These are phyloP conservation scores for Plectranthus barbatus DNA, from an alignment of 257 asterid genomes.

Conservation along the genomic window DNA sequence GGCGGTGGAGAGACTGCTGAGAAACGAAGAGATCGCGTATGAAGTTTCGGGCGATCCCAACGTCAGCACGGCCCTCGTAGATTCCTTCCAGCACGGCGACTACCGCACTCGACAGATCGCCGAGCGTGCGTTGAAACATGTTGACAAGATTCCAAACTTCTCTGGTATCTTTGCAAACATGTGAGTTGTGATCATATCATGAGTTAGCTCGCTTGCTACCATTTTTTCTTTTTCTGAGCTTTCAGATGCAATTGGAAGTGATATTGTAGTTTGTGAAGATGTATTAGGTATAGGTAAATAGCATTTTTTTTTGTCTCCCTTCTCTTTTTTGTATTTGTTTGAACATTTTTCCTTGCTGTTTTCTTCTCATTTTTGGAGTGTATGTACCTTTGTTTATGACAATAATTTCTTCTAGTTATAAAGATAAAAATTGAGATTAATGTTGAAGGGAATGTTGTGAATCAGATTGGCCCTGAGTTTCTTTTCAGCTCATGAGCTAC, in stretches of 20 bases:
- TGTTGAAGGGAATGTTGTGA: no score
- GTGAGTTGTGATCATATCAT: neutral
- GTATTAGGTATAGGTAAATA: slow-evolving; percentile 35
- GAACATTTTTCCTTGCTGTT: neutral
- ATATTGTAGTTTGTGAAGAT: slow-evolving; percentile 20
- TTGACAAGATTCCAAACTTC: slow-evolving; percentile 83
- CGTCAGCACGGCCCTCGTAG: slow-evolving; percentile 76
- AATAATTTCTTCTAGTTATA: slow-evolving; percentile 5
- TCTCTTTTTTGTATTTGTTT: slow-evolving; percentile 15
- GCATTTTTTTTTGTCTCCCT: neutral
- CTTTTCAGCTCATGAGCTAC: no score
- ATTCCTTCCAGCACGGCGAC: slow-evolving; percentile 87
- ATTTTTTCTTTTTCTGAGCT: neutral
- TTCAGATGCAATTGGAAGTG: slow-evolving; percentile 7
- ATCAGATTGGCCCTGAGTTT: no score
- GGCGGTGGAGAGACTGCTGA: slow-evolving; percentile 81
- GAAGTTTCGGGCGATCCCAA: slow-evolving; percentile 68
- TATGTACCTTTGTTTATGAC: slow-evolving; percentile 3
- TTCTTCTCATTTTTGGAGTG: neutral
- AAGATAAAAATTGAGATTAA: no score
- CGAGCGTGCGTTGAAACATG: slow-evolving; percentile 76
- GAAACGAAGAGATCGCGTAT: slow-evolving; percentile 54
- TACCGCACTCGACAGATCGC: slow-evolving; percentile 80
- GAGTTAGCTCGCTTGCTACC: neutral
- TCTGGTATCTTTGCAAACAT: slow-evolving; percentile 69